Conservation (phyloP, 108 stramenopile genomes). For the Epithemia pelagica region DNA sequence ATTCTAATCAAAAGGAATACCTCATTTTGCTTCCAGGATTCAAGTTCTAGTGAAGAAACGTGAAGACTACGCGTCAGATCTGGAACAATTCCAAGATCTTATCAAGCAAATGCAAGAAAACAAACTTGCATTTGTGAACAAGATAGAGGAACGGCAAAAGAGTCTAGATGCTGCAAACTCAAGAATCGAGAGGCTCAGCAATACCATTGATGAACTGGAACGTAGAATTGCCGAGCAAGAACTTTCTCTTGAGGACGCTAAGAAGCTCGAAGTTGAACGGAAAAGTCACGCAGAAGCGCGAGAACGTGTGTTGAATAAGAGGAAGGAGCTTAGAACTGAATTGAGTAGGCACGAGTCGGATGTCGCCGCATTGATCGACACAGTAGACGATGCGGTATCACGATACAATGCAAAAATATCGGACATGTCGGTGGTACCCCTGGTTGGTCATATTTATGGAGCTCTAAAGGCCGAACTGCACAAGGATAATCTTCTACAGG, state of each 20-base stretch:
- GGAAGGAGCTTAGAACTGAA: slow-evolving; percentile 34
- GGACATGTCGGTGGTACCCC: slow-evolving; percentile 47
- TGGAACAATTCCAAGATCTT: slow-evolving; percentile 83
- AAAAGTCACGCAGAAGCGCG: slow-evolving; percentile 58
- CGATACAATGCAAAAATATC: slow-evolving; percentile 47
- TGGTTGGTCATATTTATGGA: slow-evolving; percentile 32
- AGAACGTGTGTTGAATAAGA: slow-evolving; percentile 27
- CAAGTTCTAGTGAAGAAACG: slow-evolving; percentile 35
- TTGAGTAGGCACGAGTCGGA: slow-evolving; percentile 43
- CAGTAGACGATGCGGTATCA: slow-evolving; percentile 38
- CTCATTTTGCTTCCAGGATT: neutral
- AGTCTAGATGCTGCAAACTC: slow-evolving; percentile 52
- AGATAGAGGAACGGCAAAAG: slow-evolving; percentile 45
- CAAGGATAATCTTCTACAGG: slow-evolving; percentile 25
- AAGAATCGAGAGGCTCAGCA: slow-evolving; percentile 30
- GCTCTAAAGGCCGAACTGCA: slow-evolving; percentile 36
- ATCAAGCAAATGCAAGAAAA: slow-evolving; percentile 73
- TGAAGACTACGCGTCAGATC: slow-evolving; percentile 67
- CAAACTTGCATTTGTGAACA: slow-evolving; percentile 48
- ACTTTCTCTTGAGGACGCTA: slow-evolving; percentile 59
- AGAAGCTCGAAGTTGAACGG: slow-evolving; percentile 58
- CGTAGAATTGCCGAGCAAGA: slow-evolving; percentile 47
- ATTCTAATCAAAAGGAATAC: neutral
- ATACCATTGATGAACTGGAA: slow-evolving; percentile 38
- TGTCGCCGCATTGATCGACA: slow-evolving; percentile 24